Percentiles rank a stretch among this genome's conserved stretches.
phyloP scores from a whole-genome alignment of 148 eudicot species.

The Rhododendron henanense region DNA sequence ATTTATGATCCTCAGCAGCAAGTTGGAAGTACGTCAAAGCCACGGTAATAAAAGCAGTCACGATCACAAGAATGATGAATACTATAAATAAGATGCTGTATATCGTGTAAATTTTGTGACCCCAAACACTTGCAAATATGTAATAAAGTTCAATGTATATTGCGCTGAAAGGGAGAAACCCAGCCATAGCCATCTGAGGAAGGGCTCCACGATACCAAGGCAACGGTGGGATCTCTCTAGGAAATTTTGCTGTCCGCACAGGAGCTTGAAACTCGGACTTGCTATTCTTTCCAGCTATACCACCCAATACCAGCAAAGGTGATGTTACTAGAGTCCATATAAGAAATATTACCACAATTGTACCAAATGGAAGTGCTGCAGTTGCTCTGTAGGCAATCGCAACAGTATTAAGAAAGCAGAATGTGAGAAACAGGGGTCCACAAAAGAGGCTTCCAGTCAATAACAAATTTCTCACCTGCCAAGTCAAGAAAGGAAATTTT shows the following conservation, averaged over 20 bases:
- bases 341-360: slow-evolving; percentile 39
- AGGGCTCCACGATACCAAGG: slow-evolving; percentile 44
- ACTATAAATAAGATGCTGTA: slow-evolving; percentile 40
- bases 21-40: slow-evolving; percentile 41
- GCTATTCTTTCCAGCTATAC: slow-evolving; percentile 47
- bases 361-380: slow-evolving; percentile 46
- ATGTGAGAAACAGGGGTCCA: slow-evolving; percentile 32
- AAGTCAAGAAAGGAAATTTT: not conserved
- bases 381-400: slow-evolving; percentile 39
- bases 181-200: slow-evolving; percentile 44
- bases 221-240: slow-evolving; percentile 41
- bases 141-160: slow-evolving; percentile 38
- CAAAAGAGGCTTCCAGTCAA: slow-evolving; percentile 41
- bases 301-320: slow-evolving; percentile 45
- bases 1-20: slow-evolving; percentile 42
- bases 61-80: slow-evolving; percentile 37
- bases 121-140: slow-evolving; percentile 49
- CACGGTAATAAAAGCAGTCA: slow-evolving; percentile 40
- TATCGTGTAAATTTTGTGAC: slow-evolving; percentile 41
- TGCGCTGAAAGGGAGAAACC: slow-evolving; percentile 37
- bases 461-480: slow-evolving; percentile 41
- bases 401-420: slow-evolving; percentile 36
- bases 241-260: slow-evolving; percentile 39
- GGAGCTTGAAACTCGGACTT: slow-evolving; percentile 48
- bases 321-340: slow-evolving; percentile 40